Conservation (phyloP, 768 basidiomycete species). For the Lactarius hatsudake region DNA sequence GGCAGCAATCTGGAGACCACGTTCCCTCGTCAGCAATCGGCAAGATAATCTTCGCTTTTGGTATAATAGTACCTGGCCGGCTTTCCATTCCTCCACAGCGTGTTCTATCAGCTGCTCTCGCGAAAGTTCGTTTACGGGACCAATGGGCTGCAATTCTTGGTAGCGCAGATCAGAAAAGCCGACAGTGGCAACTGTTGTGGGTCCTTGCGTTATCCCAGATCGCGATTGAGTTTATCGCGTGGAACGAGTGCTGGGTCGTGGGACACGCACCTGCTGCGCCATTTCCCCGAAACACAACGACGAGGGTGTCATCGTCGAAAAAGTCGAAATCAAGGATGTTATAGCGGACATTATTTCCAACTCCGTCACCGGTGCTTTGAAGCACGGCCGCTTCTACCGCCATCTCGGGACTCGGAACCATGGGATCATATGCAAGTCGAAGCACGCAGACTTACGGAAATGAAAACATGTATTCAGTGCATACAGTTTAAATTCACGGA, state of each 20-base stretch:
- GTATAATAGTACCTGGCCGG: constrained; percentile 58
- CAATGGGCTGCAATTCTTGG: constrained; percentile 46
- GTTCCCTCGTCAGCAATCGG: constrained; percentile 18
- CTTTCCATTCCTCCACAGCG: constrained; percentile 54
- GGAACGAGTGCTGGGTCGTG: constrained; percentile 27
- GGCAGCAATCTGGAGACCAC: constrained; percentile 45
- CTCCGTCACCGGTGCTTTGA: constrained; percentile 46
- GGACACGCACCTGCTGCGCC: constrained; percentile 47
- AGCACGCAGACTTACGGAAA: constrained; percentile 51
- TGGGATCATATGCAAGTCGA: constrained; percentile 49
- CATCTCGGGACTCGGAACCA: constrained; percentile 40
- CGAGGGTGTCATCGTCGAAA: constrained; percentile 71
- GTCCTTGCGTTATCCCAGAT: constrained; percentile 40
- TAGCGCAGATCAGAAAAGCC: constrained; percentile 61
- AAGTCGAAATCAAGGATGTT: constrained; percentile 68
- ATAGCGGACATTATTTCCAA: constrained; percentile 41
- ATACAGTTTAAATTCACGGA: constrained; percentile 23
- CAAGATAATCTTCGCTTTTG: constrained; percentile 20
- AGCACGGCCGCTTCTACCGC: constrained; percentile 47
- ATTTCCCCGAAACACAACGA: constrained; percentile 59
- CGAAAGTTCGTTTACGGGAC: constrained; percentile 51
- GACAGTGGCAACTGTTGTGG: constrained; percentile 60
- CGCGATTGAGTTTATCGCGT: constrained; percentile 22
- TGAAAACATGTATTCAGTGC: constrained; percentile 18
- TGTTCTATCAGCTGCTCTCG: constrained; percentile 67